Evolutionary conservation across 2,329 filamentous ascomycete genomes (phyloP), one percentile per base, ranked within the genome.

Genomic region (Neonectria ditissima): DNA sequence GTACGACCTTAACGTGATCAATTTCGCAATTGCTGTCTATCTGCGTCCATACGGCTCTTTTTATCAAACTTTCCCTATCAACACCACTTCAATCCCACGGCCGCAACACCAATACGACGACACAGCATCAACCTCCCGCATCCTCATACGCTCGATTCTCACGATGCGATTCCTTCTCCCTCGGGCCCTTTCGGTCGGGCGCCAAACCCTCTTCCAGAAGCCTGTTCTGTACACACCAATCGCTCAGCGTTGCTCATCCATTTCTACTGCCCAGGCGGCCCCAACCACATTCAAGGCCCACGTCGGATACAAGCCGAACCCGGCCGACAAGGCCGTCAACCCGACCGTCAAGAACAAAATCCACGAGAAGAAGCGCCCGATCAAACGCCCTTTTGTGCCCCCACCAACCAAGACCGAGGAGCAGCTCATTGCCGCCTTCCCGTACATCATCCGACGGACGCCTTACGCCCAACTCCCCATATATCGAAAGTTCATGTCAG

Each of bases 381-480:
- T 73, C 5, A 71, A 70, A 59, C 75, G 71, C 14, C 61, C 68
- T 5, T 72, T 75, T 45, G 63, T 72, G 5, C 75, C 77, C 18
- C 71, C 72, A 1, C 75, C 78, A 5, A 68, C 75, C 10, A 78
- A 76, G 57, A 72, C 76, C 0, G 52, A 63, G 9, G 71, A 76
- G 37, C 70, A 79, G 52, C 70, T 80, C 43, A 60, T 62, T 13
- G 66, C 67, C 13, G 53, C 66, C 13, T 62, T 70, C 24, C 85
- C 87, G 11, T 97, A 94, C 82, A 85, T 89, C 72, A 85, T 98
- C 68, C 83, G 83, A 55, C 90, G 93, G 65, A 95, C 93, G 3
- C 81, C 84, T 1, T 90, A 87, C 39, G 87, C 89, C 51, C 88
- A 93, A 69, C 82, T 96, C 3, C 89, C 93, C 24, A 86, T 98